Base-by-base conservation (phyloP, 345 rosid genomes). In the Reutealis trisperma region DNA sequence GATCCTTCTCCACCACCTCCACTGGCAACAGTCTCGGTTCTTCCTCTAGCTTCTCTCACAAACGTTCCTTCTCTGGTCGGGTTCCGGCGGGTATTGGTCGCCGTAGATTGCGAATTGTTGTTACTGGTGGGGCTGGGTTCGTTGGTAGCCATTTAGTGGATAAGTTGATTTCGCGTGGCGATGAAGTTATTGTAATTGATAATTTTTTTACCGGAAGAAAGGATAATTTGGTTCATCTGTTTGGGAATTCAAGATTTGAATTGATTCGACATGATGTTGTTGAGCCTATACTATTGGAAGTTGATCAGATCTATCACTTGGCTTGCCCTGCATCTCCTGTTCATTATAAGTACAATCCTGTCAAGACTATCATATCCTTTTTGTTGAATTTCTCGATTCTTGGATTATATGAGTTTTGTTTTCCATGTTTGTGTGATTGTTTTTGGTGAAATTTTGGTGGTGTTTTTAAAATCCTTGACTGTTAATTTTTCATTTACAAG, bases 261-360 rank as follows among this genome's bases (percentile, higher is more conserved):
- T 91, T 96, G 21, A 92, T 96, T 72, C 89, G 99, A 11, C 99
- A 96, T 79, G 99, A 96, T 54, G 99, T 96, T 0, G 98, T 96
- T 45, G 99, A 96, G 63, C 97, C 99, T 34, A 93, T 96, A 18
- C 88, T 96, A 54, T 83, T 96, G 68, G 99, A 96, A 88, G 99
- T 96, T 10, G 99, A 96, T 88, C 97, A 92, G 90, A 93, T 96
- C 90, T 96, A 96, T 82, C 99, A 96, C 82, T 87, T 96, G 78
- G 99, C 99, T 81, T 96, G 99, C 77, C 99, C 99, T 1, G 99
- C 98, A 1, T 96, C 99, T 41, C 99, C 99, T 12, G 98, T 96
- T 76, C 99, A 96, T 80, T 96, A 96, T 79, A 96, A 96, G 84
- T 92, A 84, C 58, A 96, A 96, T 76, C 99, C 98, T 10, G 94